A percentile compares a stretch with the other conserved stretches of the same genome.
phyloP scores from a whole-genome alignment of 2,329 filamentous ascomycete genomes.

The Fusarium transvaalense region DNA sequence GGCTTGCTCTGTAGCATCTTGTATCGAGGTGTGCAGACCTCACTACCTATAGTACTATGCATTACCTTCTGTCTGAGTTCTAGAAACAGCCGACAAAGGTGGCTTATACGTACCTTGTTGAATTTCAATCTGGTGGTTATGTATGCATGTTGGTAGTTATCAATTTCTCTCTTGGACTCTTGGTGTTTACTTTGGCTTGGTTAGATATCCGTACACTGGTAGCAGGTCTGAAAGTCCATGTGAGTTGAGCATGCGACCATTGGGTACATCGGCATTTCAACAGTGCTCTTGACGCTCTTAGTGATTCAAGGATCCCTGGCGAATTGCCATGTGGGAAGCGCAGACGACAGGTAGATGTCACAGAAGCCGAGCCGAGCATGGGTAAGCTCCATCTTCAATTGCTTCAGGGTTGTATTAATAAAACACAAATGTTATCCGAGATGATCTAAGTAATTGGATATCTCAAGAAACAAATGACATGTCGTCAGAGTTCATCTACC shows the following conservation, averaged over 20 bases:
- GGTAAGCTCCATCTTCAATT: slow-evolving; percentile 13
- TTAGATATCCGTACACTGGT: neutral
- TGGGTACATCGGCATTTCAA: neutral
- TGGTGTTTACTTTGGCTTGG: no score
- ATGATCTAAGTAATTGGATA: neutral
- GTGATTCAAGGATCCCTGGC: slow-evolving; percentile 16
- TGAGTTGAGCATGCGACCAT: neutral
- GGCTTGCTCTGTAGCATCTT: neutral
- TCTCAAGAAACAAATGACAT: neutral
- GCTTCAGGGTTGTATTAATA: slow-evolving; percentile 21
- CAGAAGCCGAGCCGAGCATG: slow-evolving; percentile 30
- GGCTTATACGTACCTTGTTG: neutral
- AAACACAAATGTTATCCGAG: slow-evolving; percentile 3
- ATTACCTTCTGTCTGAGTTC: neutral
- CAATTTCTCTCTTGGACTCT: neutral
- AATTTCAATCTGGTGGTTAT: neutral
- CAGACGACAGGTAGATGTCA: slow-evolving; percentile 31
- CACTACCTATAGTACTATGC: neutral
- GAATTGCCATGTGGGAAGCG: slow-evolving; percentile 47
- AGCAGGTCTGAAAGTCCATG: neutral
- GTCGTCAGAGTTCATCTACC: neutral
- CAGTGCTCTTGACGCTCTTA: neutral
- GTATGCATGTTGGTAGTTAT: neutral
- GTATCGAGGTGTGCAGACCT: neutral
- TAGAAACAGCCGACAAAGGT: neutral